phyloP scores from a whole-genome alignment of 371 early-diverging fungal species.

The Parasitella parasitica region DNA sequence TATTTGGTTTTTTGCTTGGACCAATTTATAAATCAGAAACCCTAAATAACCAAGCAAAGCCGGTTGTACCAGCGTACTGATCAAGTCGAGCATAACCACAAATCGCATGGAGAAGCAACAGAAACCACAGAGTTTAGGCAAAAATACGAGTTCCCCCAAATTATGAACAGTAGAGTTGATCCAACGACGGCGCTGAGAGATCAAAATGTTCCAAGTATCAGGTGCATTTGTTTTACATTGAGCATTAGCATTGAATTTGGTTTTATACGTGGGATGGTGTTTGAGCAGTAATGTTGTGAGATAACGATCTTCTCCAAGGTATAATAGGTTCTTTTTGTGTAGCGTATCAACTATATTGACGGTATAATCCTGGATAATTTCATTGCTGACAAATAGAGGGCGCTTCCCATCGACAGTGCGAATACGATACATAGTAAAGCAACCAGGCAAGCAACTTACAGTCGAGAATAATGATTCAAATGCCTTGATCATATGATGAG shows the following conservation, averaged over 20 bases:
- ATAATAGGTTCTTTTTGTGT: constrained; percentile 88
- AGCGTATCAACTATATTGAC: constrained; percentile 93
- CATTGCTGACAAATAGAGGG: constrained; percentile 87
- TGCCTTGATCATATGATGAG: constrained; percentile 77
- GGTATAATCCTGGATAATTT: constrained; percentile 89
- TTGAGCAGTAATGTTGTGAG: constrained; percentile 97
- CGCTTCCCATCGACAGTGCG: constrained; percentile 72
- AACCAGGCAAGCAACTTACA: constrained; percentile 88
- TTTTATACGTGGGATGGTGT: constrained; percentile 92
- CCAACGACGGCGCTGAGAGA: constrained; percentile 88
- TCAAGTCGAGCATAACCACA: constrained; percentile 86
- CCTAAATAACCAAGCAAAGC: constrained; percentile 81
- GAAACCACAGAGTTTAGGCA: constrained; percentile 89
- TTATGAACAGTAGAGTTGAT: constrained; percentile 96
- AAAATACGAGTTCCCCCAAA: constrained; percentile 81
- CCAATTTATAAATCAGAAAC: constrained; percentile 60
- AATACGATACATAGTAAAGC: constrained; percentile 88
- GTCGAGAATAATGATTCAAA: constrained; percentile 79
- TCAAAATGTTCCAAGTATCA: constrained; percentile 84
- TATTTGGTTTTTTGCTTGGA: constrained; percentile 29
- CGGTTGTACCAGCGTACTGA: constrained; percentile 87
- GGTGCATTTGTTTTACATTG: constrained; percentile 94
- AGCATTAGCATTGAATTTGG: constrained; percentile 93
- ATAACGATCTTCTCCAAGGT: constrained; percentile 82
- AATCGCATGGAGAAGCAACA: constrained; percentile 97